Evolutionary conservation across 192 early-diverging fungal species (phyloP).

Genomic region (Phycomyces blakesleeanus): DNA sequence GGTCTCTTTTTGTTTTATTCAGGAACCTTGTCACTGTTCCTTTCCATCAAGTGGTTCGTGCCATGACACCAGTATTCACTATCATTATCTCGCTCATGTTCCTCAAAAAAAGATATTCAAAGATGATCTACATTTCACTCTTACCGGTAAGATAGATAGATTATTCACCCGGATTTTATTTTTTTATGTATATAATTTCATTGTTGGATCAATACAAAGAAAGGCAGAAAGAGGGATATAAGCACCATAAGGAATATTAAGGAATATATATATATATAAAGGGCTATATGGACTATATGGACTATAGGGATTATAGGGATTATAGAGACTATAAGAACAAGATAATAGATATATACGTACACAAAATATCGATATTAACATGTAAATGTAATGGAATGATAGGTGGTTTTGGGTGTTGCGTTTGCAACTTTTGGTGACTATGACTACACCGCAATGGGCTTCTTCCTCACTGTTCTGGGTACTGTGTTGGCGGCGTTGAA

Average conservation of each 20-base stretch:
- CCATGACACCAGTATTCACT: slow-evolving; percentile 78
- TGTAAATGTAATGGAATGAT: too few species aligned
- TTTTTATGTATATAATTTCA: not conserved
- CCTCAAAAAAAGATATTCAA: slow-evolving; percentile 50
- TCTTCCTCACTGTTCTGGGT: slow-evolving; percentile 76
- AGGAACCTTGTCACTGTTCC: not conserved
- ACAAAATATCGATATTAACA: too few species aligned
- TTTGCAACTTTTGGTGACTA: slow-evolving; percentile 85
- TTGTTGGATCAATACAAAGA: not conserved
- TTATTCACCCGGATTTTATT: too few species aligned
- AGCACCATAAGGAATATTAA: too few species aligned
- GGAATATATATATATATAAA: too few species aligned
- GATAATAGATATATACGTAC: too few species aligned
- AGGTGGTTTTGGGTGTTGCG: slow-evolving; percentile 71
- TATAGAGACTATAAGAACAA: too few species aligned
- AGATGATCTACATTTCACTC: slow-evolving; percentile 55
- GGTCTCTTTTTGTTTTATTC: too few species aligned
- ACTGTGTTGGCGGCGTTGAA: slow-evolving; percentile 75
- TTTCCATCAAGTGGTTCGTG: slow-evolving; percentile 50
- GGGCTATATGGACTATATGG: too few species aligned
- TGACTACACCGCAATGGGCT: slow-evolving; percentile 64
- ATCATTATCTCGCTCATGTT: slow-evolving; percentile 62
- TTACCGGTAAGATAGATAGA: slow-evolving; percentile 53
- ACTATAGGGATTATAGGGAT: too few species aligned
- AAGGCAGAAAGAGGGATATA: not conserved